These are phyloP conservation scores for Corchorus capsularis DNA, from an alignment of 345 rosid genomes.

Conservation along the genomic window DNA sequence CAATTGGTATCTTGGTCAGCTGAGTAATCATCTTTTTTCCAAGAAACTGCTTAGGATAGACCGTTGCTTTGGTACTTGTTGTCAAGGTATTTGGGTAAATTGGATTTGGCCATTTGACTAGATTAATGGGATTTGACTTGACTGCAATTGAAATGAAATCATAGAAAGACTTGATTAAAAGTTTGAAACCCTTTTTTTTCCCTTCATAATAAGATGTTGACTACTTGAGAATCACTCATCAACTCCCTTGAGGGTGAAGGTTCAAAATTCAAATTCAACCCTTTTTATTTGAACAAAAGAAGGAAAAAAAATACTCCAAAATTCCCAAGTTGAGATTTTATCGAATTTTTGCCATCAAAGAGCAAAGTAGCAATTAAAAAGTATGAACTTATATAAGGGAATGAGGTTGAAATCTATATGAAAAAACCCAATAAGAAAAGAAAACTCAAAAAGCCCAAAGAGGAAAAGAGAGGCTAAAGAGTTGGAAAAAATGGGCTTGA, in stretches of 20 bases:
- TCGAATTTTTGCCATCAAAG: too few species aligned
- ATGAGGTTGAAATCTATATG: too few species aligned
- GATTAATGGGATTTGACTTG: background rate
- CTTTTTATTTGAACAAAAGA: background rate
- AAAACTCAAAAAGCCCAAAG: too few species aligned
- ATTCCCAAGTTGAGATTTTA: too few species aligned
- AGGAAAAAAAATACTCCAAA: too few species aligned
- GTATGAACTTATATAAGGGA: too few species aligned
- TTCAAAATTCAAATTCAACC: background rate
- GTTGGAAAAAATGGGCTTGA: too few species aligned
- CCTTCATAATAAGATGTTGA: background rate
- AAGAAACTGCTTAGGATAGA: background rate
- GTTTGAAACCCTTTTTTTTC: background rate
- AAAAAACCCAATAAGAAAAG: too few species aligned
- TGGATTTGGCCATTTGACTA: background rate
- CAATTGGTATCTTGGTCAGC: background rate
- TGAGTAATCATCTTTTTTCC: background rate
- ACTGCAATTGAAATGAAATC: background rate
- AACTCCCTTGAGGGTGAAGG: background rate
- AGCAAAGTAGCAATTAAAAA: too few species aligned
- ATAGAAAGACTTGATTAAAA: background rate
- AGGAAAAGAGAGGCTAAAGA: too few species aligned
- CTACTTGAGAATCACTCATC: background rate
- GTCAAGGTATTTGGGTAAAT: background rate
- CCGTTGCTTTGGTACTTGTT: background rate